Base-by-base conservation (phyloP, 129 eudicot species). In the Chrysanthemum makinoi region DNA sequence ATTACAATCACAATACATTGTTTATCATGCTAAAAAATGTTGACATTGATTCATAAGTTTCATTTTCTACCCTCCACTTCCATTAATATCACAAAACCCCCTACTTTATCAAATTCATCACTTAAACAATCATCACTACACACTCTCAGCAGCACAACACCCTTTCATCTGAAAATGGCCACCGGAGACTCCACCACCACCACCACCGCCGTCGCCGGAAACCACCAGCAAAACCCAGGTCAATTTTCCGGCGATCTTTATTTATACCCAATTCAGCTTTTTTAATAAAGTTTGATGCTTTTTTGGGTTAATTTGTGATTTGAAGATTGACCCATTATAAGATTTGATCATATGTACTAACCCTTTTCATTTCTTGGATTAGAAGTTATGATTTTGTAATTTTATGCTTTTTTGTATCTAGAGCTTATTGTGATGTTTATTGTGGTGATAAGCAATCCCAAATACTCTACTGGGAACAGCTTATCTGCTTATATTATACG, bases 231-330 rank as follows among this genome's bases (percentile, higher is more conserved):
- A 28, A 28, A 28, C 33, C 33, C 61, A 55, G 61, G 61, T 55
- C 2, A 48, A 17, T 65, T 65, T 65, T 18, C 6, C 9, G 61
- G 10, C 61, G 18, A 43, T 57, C 65, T 58, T 59, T 70, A 13
- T 10, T 4, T 11, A 18, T 18, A 55, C 61, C 61, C 26, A 55
- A 4, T 55, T 17, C 62, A 68, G 3, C 24, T n/a, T 52, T 68
- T 68, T 3, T 13, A 3, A 26, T 62, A 50, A 62, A 73, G 14
- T 50, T 13, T 28, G 26, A 4, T 54, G 52, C 51, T 72, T 72
- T 72, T 60, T 72, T 44, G 69, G 76, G 69, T 72, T 60, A 47
- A 59, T 72, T 9, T 72, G 3, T 48, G n/a, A 72, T 14, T 63
- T 24, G 12, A 66, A 46, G 67, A 55, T 43, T 43, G 65, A 55